A percentile compares a stretch with the other conserved stretches of the same genome.
Evolutionary conservation across 805 yeast genomes (phyloP).

Genomic region (Wickerhamiella occidentalis): DNA sequence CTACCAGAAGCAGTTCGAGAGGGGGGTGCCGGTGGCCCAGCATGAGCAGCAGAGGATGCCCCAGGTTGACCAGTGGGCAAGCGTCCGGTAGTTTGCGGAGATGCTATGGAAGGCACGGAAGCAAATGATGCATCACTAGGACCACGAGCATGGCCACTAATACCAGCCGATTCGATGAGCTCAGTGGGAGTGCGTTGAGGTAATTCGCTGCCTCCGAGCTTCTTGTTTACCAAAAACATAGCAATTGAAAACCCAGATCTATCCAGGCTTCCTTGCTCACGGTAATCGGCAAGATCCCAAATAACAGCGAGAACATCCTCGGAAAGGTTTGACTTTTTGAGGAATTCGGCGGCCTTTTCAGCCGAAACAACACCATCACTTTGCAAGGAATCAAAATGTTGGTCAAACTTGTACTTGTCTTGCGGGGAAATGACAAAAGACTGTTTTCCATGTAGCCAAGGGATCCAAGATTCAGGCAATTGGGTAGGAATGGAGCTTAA

Average conservation of each 20-base stretch:
- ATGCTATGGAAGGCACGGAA: background rate
- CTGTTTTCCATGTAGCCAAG: slow-evolving; percentile 21
- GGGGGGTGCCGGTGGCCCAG: slow-evolving; percentile 16
- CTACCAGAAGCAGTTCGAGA: slow-evolving; percentile 15
- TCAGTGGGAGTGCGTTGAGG: slow-evolving; percentile 39
- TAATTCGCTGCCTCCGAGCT: slow-evolving; percentile 59
- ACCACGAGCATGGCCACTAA: background rate
- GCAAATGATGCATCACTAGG: background rate
- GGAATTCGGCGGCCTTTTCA: slow-evolving; percentile 72
- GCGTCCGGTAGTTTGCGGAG: slow-evolving; percentile 2
- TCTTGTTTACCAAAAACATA: slow-evolving; percentile 81
- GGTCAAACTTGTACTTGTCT: slow-evolving; percentile 65
- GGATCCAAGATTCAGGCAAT: slow-evolving; percentile 32
- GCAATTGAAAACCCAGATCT: slow-evolving; percentile 83
- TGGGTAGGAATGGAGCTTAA: slow-evolving; percentile 44
- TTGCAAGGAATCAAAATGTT: slow-evolving; percentile 55
- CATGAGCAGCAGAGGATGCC: background rate
- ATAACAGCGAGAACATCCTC: slow-evolving; percentile 77
- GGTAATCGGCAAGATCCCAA: slow-evolving; percentile 91
- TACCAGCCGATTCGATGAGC: slow-evolving; percentile 11
- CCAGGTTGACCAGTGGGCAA: background rate
- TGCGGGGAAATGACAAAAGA: slow-evolving; percentile 55
- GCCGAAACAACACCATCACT: slow-evolving; percentile 64
- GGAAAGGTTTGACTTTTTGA: slow-evolving; percentile 73
- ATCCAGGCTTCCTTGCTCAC: slow-evolving; percentile 71